Conservation (phyloP, 768 basidiomycete species). For the Gymnopilus junonius region DNA sequence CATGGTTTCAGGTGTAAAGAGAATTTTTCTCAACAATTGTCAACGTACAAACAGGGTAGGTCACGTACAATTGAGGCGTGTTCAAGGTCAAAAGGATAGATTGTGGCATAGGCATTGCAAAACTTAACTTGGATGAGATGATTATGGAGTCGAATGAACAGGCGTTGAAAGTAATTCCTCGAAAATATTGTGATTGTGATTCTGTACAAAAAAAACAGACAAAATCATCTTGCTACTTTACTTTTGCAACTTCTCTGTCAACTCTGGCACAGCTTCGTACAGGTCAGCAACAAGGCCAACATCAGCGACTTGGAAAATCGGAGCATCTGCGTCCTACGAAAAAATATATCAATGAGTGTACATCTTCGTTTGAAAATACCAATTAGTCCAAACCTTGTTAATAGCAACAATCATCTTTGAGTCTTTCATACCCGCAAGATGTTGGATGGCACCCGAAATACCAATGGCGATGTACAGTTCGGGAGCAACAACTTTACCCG, state of each 20-base stretch:
- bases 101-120: too few relatives aligned
- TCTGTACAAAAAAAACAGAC: not conserved
- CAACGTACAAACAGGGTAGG: too few relatives aligned
- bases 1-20: too few relatives aligned
- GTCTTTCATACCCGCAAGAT: constrained; percentile 99
- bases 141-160: not conserved
- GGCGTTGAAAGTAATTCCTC: not conserved
- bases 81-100: too few relatives aligned
- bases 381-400: constrained; percentile 74
- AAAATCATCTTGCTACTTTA: constrained; percentile 9
- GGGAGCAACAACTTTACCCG: constrained; percentile 97
- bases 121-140: too few relatives aligned
- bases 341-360: not conserved
- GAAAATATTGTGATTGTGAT: not conserved
- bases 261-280: constrained; percentile 89
- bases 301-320: constrained; percentile 99
- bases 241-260: constrained; percentile 84
- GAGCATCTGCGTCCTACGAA: constrained; percentile 89
- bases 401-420: constrained; percentile 97
- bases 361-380: not conserved
- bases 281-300: constrained; percentile 93
- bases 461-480: constrained; percentile 96
- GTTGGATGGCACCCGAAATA: constrained; percentile 98
- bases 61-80: too few relatives aligned
- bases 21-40: too few relatives aligned